These are phyloP conservation scores for Tieghemostelium lacteum DNA, from an alignment of 78 protist species.

Conservation along the genomic window DNA sequence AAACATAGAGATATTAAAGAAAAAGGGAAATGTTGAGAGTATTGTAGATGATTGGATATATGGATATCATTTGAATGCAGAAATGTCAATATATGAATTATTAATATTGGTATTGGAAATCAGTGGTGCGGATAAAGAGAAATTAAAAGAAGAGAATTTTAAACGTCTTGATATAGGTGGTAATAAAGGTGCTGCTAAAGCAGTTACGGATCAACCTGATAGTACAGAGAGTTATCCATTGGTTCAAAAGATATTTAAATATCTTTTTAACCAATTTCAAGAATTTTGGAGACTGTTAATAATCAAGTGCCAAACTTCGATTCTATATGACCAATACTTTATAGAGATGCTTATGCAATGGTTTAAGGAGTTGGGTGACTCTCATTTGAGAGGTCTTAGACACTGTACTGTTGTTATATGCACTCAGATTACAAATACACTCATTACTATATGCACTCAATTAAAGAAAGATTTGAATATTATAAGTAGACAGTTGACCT, in stretches of 20 bases:
- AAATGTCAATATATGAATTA: conserved; percentile 17
- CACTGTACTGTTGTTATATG: background rate
- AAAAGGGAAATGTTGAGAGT: conserved; percentile 9
- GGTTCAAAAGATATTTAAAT: background rate
- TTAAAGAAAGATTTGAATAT: conserved; percentile 7
- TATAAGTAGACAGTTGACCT: background rate
- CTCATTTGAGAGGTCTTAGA: conserved; percentile 20
- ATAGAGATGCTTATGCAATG: conserved; percentile 28
- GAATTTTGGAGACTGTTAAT: conserved; percentile 1
- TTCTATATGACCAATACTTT: conserved; percentile 28
- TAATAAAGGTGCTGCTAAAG: background rate
- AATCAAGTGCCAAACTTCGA: conserved; percentile 29
- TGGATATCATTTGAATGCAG: conserved; percentile 32
- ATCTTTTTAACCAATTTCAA: background rate
- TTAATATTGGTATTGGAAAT: conserved; percentile 18
- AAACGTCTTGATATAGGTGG: background rate
- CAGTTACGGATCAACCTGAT: conserved; percentile 6
- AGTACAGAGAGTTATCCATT: conserved; percentile 12
- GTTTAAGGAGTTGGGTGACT: background rate
- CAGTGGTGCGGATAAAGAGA: conserved; percentile 31
- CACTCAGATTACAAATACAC: background rate
- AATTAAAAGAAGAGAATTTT: conserved; percentile 12
- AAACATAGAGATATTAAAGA: conserved; percentile 7
- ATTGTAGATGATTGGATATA: conserved; percentile 42
- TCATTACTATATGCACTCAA: background rate